These are phyloP conservation scores for Monosporascus sp. DNA, from an alignment of 2,329 filamentous ascomycete genomes.

Conservation along the genomic window DNA sequence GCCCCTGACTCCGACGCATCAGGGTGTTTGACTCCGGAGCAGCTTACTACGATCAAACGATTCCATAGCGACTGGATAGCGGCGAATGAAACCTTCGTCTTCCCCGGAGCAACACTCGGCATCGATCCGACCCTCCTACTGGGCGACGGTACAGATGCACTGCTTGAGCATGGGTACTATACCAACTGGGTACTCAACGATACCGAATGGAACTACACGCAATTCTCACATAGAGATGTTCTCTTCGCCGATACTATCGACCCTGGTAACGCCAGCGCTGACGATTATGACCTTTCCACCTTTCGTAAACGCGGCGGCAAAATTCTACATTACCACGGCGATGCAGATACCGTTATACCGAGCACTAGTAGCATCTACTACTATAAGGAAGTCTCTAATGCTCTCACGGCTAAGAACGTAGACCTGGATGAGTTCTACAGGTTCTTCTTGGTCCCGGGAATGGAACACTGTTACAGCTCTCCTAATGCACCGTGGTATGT, in stretches of 20 bases:
- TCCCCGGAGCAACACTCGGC: conserved; percentile 21
- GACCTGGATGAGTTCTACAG: conserved; percentile 42
- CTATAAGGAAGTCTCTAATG: conserved; percentile 22
- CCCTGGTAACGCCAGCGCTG: conserved; percentile 16
- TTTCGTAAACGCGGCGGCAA: conserved; percentile 29
- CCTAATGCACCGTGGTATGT: conserved; percentile 29
- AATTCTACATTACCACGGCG: conserved; percentile 32
- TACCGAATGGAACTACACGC: conserved; percentile 21
- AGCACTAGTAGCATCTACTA: conserved; percentile 26
- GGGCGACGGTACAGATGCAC: conserved; percentile 1
- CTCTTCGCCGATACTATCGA: conserved; percentile 20
- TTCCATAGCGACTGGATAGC: conserved; percentile 25
- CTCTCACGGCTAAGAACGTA: conserved; percentile 19
- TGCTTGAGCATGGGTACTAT: conserved; percentile 17
- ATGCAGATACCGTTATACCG: conserved; percentile 27
- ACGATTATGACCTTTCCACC: conserved; percentile 26
- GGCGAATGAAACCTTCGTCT: conserved; percentile 20
- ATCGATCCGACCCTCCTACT: conserved; percentile 15
- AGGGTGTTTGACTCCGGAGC: conserved; percentile 33
- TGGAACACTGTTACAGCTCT: conserved; percentile 38
- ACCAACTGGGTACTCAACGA: conserved; percentile 22
- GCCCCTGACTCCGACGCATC: conserved; percentile 10
- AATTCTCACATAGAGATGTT: conserved; percentile 22
- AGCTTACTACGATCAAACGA: conserved; percentile 30
- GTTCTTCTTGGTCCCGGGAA: conserved; percentile 44